Base-by-base conservation (phyloP, 768 basidiomycete genomes). In the Leccinum rimulosum region DNA sequence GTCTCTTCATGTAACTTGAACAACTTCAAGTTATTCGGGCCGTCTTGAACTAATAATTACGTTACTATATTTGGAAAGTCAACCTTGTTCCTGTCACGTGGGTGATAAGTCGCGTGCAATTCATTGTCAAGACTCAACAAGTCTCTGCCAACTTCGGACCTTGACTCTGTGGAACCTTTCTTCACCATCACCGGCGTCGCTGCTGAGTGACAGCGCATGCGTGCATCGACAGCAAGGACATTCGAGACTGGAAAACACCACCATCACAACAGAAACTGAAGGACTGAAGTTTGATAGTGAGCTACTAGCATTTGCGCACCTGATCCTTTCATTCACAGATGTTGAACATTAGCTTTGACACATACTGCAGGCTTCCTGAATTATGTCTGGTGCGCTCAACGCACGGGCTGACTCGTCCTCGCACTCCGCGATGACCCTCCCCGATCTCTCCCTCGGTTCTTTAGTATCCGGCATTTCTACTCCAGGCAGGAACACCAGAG, bases 391-490 rank as follows among this genome's bases (percentile, higher is more conserved):
- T 11, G 76, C 80, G 15, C 73, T 79, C 56, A 75, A 76, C 54
- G 54, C 66, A 25, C 70, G 72, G 1, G 70, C 72, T 50, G 81
- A 82, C 63, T 70, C 75, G 12, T 81, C 80, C 2, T 66, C 70
- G 3, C 76, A 78, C 56, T 82, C 82, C 1, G 65, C 68, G 17
- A 74, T 75, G 49, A 81, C 75, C 2, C 75, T 82, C 40, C 82
- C 81, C n/a, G 87, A 87, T 64, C 72, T 88, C 35, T 86, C 86
- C 8, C 75, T 88, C 1, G 82, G 81, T 30, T 84, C 85, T 9
- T 70, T 86, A 14, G 74, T 73, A 28, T 82, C 82, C 8, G 80
- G 76, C 8, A 79, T 84, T 63, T 82, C 82, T 1, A 84, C 82
- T 1, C 84, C 84, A 25, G 79, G 75, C 1, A 68, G 79, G 61